Conservation (phyloP, 768 basidiomycete species). For the Rickenella mellea region DNA sequence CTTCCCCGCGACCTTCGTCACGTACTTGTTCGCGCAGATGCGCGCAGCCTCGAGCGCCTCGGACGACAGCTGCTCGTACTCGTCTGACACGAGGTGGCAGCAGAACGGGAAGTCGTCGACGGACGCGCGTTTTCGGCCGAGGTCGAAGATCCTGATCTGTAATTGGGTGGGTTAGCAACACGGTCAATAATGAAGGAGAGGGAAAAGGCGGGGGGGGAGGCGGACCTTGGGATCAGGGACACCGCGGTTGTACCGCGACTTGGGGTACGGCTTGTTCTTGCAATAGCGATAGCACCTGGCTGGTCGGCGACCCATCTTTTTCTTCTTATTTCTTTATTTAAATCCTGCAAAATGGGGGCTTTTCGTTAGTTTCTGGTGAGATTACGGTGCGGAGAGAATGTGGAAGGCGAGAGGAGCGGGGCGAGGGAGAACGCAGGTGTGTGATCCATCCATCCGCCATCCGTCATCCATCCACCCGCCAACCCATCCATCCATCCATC, state of each 20-base stretch:
- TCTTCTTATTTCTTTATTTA: too few species aligned
- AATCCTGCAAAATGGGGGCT: neutral
- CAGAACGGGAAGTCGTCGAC: conserved; percentile 99
- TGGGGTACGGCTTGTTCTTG: conserved; percentile 99
- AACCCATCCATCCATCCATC: conserved; percentile 7
- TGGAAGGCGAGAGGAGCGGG: too few species aligned
- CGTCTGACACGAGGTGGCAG: conserved; percentile 92
- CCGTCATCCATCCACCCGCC: conserved; percentile 2
- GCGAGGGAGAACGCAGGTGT: neutral
- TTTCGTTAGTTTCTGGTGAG: too few species aligned
- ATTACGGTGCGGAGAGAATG: too few species aligned
- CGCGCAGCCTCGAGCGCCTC: conserved; percentile 97
- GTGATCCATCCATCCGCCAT: neutral
- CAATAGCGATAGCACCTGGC: conserved; percentile 98
- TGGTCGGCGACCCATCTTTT: conserved; percentile 95
- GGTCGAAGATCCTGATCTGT: conserved; percentile 93
- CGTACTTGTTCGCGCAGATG: conserved; percentile 99
- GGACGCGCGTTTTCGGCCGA: conserved; percentile 90
- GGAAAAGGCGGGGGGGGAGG: conserved; percentile 1
- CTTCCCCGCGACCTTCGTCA: conserved; percentile 96
- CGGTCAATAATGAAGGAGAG: neutral
- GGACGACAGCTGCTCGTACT: conserved; percentile 92
- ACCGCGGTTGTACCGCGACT: conserved; percentile 95
- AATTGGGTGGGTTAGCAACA: neutral
- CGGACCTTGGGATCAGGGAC: conserved; percentile 88